Evolutionary conservation across 768 basidiomycete genomes (phyloP).

Genomic region (Lentinula lateritia): DNA sequence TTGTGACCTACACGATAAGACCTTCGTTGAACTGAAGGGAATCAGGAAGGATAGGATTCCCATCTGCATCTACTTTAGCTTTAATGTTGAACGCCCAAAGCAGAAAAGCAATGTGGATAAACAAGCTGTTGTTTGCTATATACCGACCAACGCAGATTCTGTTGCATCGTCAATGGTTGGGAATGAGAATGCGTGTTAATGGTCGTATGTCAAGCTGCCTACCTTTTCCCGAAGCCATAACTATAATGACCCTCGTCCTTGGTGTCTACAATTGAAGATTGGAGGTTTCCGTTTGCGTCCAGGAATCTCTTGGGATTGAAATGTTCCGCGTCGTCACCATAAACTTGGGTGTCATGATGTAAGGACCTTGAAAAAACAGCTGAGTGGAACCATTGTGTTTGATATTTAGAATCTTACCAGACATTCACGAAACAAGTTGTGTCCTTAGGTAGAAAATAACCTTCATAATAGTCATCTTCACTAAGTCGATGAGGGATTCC

Average conservation of each 20-base stretch:
- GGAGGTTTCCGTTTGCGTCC: background rate
- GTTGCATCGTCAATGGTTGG: background rate
- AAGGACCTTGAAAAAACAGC: background rate
- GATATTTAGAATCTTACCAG: background rate
- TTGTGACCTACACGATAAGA: background rate
- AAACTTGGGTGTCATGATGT: background rate
- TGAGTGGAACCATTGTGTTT: too few species aligned
- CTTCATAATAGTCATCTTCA: slow-evolving; percentile 11
- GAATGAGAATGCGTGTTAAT: background rate
- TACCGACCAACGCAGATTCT: slow-evolving; percentile 20
- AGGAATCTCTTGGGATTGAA: slow-evolving; percentile 1
- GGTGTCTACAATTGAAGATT: slow-evolving; percentile 2
- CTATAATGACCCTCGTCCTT: slow-evolving; percentile 16
- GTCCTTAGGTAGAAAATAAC: slow-evolving; percentile 7
- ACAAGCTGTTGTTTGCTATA: slow-evolving; percentile 23
- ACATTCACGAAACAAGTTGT: slow-evolving; percentile 6
- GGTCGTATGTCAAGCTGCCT: background rate
- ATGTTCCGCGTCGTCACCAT: background rate
- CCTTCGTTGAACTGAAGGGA: background rate
- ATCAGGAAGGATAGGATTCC: background rate
- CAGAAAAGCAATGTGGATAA: slow-evolving; percentile 21
- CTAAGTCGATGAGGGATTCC: background rate
- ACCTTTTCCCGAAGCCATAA: slow-evolving; percentile 19
- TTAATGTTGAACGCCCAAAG: slow-evolving; percentile 16
- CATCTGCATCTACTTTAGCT: background rate